A percentile compares a stretch with the other conserved stretches of the same genome.
These are phyloP conservation scores for Globisporangium parvum DNA, from an alignment of 352 stramenopile genomes.

Conservation along the genomic window DNA sequence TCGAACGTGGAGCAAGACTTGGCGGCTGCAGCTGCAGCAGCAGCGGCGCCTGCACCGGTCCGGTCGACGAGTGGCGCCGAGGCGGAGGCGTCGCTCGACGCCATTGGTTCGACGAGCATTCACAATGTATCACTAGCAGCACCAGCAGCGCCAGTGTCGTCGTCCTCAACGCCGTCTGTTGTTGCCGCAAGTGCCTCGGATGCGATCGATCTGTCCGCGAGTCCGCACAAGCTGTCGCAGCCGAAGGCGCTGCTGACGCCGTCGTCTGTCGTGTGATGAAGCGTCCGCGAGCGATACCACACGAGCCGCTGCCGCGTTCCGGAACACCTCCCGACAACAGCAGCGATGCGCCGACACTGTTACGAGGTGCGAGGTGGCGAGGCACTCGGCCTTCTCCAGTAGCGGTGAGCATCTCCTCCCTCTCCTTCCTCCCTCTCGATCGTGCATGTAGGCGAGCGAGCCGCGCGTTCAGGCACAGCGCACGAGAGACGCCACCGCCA, in stretches of 20 bases:
- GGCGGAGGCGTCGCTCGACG: slow-evolving; percentile 19
- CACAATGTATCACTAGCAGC: slow-evolving; percentile 47
- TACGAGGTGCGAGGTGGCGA: no score
- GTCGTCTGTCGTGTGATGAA: slow-evolving; percentile 50
- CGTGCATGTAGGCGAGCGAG: no score
- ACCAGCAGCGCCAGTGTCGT: not conserved
- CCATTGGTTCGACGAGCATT: slow-evolving; percentile 32
- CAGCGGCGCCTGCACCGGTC: not conserved
- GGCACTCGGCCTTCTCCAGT: no score
- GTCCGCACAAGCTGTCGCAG: slow-evolving; percentile 33
- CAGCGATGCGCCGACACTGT: no score
- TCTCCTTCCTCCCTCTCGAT: no score
- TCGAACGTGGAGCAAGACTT: slow-evolving; percentile 17
- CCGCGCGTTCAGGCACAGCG: no score
- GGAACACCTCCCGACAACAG: not conserved
- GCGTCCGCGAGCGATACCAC: not conserved
- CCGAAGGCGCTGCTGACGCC: slow-evolving; percentile 44
- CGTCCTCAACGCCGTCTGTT: not conserved
- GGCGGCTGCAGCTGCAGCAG: slow-evolving; percentile 1
- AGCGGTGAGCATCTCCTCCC: no score
- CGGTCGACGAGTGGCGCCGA: not conserved
- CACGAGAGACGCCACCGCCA: not conserved
- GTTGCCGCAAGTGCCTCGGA: slow-evolving; percentile 10
- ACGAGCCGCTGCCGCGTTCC: not conserved
- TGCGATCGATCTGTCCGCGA: slow-evolving; percentile 26